Percentiles rank a stretch among this genome's conserved stretches.
Evolutionary conservation across 2,329 filamentous ascomycete genomes (phyloP).

Genomic region (Coniella vitis): DNA sequence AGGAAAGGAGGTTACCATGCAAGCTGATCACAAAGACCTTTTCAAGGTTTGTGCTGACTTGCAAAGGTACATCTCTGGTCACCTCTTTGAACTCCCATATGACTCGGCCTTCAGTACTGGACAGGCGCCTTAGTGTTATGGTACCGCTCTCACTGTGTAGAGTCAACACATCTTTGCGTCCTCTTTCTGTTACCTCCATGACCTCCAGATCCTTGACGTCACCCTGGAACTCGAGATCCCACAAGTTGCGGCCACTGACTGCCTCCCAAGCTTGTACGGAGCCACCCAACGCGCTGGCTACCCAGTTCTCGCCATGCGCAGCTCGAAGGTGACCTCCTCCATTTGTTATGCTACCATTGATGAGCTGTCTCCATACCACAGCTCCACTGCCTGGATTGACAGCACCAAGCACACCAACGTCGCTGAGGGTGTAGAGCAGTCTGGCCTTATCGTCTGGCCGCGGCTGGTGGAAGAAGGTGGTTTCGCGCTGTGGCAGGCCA

Average conservation of each 20-base stretch:
- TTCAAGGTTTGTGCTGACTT: constrained; percentile 63
- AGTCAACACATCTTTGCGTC: constrained; percentile 63
- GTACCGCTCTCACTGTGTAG: constrained; percentile 55
- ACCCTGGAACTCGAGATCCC: constrained; percentile 59
- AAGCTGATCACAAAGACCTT: constrained; percentile 72
- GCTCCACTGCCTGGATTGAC: constrained; percentile 82
- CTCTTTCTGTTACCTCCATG: constrained; percentile 58
- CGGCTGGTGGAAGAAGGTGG: constrained; percentile 93
- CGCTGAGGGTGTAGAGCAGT: constrained; percentile 84
- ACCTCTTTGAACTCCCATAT: constrained; percentile 73
- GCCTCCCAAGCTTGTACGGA: constrained; percentile 78
- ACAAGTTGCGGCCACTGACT: constrained; percentile 69
- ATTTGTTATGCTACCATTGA: constrained; percentile 46
- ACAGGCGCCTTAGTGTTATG: constrained; percentile 61
- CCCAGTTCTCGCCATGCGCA: constrained; percentile 70
- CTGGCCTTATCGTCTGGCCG: constrained; percentile 75
- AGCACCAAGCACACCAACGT: constrained; percentile 75
- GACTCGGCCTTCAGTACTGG: constrained; percentile 63
- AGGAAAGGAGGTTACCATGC: constrained; percentile 61
- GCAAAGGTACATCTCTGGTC: constrained; percentile 65
- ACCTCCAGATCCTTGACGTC: constrained; percentile 67
- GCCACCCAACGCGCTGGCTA: constrained; percentile 66
- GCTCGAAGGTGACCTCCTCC: constrained; percentile 55
- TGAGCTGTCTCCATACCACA: constrained; percentile 77
- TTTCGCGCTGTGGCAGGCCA: constrained; percentile 71